Evolutionary conservation across 768 basidiomycete genomes (phyloP).

Genomic region (Cystofilobasidium macerans): DNA sequence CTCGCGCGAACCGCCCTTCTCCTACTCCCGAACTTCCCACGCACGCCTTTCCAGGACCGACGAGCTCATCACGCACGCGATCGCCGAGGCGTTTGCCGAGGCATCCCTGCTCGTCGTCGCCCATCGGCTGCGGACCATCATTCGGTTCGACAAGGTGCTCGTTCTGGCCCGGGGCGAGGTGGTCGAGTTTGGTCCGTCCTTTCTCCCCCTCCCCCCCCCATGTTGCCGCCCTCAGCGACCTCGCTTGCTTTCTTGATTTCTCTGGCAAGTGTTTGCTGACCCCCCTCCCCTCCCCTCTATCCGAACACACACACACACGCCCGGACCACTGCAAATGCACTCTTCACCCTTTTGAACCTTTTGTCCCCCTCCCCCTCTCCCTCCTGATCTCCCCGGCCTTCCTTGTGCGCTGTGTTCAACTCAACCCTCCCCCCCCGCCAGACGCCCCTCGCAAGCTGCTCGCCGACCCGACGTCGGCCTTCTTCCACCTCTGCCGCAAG

Average conservation of each 20-base stretch:
- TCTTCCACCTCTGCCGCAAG: not conserved
- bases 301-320: no score
- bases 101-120: conserved; percentile 38
- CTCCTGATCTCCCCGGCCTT: no score
- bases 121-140: conserved; percentile 37
- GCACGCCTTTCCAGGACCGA: conserved; percentile 31
- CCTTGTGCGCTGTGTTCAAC: no score
- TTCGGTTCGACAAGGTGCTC: conserved; percentile 35
- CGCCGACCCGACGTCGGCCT: not conserved
- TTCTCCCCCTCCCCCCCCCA: conserved; percentile 4
- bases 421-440: not conserved
- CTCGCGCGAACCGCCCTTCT: conserved; percentile 1
- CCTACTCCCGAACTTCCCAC: no score
- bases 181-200: conserved; percentile 33
- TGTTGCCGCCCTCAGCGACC: not conserved
- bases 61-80: conserved; percentile 34
- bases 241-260: no score
- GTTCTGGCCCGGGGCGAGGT: conserved; percentile 34
- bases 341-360: not conserved
- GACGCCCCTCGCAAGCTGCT: not conserved
- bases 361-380: not conserved
- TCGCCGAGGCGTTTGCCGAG: conserved; percentile 34
- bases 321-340: no score
- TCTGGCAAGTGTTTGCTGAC: not conserved
- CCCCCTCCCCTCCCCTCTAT: not conserved